phyloP scores from a whole-genome alignment of 176 grass and related monocot genomes.

The Oryza meyeriana region DNA sequence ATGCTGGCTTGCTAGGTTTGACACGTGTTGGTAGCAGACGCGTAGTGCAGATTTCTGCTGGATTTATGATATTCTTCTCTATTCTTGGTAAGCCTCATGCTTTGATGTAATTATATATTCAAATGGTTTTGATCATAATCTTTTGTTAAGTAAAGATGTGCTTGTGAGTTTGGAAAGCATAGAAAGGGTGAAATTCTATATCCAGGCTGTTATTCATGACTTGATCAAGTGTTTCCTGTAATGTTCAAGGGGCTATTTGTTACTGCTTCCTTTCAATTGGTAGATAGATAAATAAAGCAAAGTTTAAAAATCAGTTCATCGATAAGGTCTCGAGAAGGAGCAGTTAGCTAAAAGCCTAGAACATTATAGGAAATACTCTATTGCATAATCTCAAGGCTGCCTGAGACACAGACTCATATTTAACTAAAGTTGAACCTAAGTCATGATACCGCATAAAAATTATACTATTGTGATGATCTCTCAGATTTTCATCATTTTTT shows the following conservation, averaged over 20 bases:
- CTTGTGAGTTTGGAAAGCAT: not conserved
- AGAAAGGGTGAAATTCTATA: not conserved
- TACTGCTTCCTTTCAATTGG: not conserved
- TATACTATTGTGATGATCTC: not conserved
- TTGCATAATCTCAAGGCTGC: not conserved
- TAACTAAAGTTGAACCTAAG: not conserved
- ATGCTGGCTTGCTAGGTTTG: slow-evolving; percentile 83
- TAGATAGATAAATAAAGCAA: not conserved
- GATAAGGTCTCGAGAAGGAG: not conserved
- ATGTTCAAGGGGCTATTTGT: not conserved
- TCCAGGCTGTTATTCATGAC: not conserved
- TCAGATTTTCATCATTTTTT: not conserved
- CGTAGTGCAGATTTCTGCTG: slow-evolving; percentile 85
- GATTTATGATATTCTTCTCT: slow-evolving; percentile 98
- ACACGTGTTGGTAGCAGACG: slow-evolving; percentile 81
- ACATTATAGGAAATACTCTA: not conserved
- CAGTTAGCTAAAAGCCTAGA: not conserved
- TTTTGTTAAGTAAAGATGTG: not conserved
- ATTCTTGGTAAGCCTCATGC: slow-evolving; percentile 59
- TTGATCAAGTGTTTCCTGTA: not conserved
- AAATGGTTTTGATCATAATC: not conserved
- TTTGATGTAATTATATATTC: slow-evolving; percentile 4
- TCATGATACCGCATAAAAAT: not conserved
- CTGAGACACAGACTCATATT: not conserved
- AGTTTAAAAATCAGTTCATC: not conserved